A percentile compares a stretch with the other conserved stretches of the same genome.
Conservation (phyloP, 2,329 filamentous ascomycete genomes). For the Drechmeria coniospora region DNA sequence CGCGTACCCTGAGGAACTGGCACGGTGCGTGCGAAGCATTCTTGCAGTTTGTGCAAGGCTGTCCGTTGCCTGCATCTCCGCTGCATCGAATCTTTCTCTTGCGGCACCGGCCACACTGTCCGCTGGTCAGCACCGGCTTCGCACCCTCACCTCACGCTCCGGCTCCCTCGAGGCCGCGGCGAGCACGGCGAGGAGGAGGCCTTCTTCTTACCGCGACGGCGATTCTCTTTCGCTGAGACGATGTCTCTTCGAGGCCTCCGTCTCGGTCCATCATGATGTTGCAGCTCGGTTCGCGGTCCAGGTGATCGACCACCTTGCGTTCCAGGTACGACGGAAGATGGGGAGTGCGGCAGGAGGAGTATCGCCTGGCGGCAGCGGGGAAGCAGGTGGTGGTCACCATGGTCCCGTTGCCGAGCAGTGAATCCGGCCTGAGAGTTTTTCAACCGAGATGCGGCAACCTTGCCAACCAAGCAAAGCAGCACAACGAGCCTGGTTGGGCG, state of each 20-base stretch:
- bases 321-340: constrained; percentile 7
- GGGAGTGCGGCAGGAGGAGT: constrained; percentile 5
- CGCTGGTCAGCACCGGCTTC: constrained; percentile 7
- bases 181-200: not conserved
- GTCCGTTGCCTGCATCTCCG: constrained; percentile 63
- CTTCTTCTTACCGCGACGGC: constrained; percentile 42
- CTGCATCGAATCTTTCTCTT: constrained; percentile 93
- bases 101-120: constrained; percentile 72
- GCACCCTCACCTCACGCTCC: not conserved
- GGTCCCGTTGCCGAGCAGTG: constrained; percentile 1
- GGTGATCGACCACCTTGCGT: constrained; percentile 4
- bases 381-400: constrained; percentile 8
- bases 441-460: no score
- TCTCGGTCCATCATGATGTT: constrained; percentile 6
- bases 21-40: constrained; percentile 56
- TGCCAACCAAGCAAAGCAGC: no score
- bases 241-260: constrained; percentile 16
- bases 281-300: constrained; percentile 3
- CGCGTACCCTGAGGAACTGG: constrained; percentile 61
- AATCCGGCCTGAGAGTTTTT: constrained; percentile 1
- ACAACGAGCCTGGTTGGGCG: no score
- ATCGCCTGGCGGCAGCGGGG: constrained; percentile 5
- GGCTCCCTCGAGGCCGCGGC: constrained; percentile 3
- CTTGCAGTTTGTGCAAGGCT: constrained; percentile 71
- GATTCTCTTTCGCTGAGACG: constrained; percentile 39